phyloP scores from a whole-genome alignment of 257 asterid genomes.

The Vinca minor region DNA sequence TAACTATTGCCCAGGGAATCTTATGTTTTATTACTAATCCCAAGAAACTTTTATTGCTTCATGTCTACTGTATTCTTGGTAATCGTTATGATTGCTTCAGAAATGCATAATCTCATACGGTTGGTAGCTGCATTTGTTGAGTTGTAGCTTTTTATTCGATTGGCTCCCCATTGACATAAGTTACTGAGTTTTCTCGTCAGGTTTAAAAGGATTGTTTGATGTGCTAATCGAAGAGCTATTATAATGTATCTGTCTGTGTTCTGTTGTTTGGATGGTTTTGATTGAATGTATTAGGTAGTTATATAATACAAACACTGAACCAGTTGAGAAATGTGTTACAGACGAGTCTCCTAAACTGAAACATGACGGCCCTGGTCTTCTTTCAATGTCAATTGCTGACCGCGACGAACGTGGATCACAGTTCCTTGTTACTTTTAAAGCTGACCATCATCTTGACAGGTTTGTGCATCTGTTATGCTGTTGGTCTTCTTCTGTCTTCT shows the following conservation, averaged over 20 bases:
- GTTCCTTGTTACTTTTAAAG: slow-evolving; percentile 70
- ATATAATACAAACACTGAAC: background rate
- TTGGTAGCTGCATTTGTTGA: background rate
- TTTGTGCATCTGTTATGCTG: slow-evolving; percentile 16
- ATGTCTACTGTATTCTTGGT: background rate
- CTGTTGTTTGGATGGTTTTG: background rate
- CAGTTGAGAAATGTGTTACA: slow-evolving; percentile 24
- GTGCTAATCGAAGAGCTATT: slow-evolving; percentile 10
- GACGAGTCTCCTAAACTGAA: slow-evolving; percentile 76
- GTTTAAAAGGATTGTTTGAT: background rate
- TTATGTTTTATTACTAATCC: background rate
- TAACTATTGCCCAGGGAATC: background rate
- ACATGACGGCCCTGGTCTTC: slow-evolving; percentile 81
- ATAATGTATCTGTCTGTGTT: background rate
- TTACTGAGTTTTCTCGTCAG: slow-evolving; percentile 4
- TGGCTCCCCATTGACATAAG: background rate
- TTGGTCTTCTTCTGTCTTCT: background rate
- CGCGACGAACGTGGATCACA: slow-evolving; percentile 83
- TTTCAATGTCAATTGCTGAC: slow-evolving; percentile 89
- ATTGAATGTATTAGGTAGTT: background rate
- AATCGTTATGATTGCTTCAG: background rate
- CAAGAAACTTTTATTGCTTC: no score
- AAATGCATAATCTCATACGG: background rate
- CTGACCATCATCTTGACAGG: slow-evolving; percentile 96
- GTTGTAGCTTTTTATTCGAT: no score